Base-by-base conservation (phyloP, 306 rosid species). In the Lithocarpus polystachyus region DNA sequence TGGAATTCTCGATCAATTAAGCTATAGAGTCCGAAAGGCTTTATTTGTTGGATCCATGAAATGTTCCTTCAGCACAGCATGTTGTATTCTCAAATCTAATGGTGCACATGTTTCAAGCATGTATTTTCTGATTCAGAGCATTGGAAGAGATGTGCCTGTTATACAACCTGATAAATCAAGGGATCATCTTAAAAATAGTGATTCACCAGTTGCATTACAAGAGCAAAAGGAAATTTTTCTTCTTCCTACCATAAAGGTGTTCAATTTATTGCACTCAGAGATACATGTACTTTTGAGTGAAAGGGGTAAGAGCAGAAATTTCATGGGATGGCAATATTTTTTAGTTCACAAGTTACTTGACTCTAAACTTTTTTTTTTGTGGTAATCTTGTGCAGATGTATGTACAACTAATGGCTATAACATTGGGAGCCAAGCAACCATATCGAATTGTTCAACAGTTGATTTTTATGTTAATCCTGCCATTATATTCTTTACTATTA, bases 181-280 rank as follows among this genome's bases (percentile, higher is more conserved):
- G 3, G 61, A 68, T 24, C 82, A 56, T 55, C 75, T 57, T 33
- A 83, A 81, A 75, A 83, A 75, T 45, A 88, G 86, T 24, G 88
- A 71, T 69, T 85, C 89, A 56, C 82, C 90, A 22, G 88, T 87
- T 78, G 83, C 94, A 52, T 71, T 95, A 88, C 93, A 84, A 60
- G 90, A 89, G 84, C 97, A 95, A 76, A 95, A 90, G 87, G 97
- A 92, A 72, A 88, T 92, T 78, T 87, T 86, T 88, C 85, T 95
- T 84, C 93, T 92, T 79, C 99, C 99, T n/a, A 95, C 99, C 6
- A 89, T 95, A 55, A 87, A 86, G 59, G 87, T 95, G 83, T 89
- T 87, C 80, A 95, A 95, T 83, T 87, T 90, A 71, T 85, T 95
- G 89, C 89, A 88, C 77, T 86, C 87, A 1, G 90, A 95, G 80